Conservation (phyloP, 208 protist genomes). For the Angomonas deanei region DNA sequence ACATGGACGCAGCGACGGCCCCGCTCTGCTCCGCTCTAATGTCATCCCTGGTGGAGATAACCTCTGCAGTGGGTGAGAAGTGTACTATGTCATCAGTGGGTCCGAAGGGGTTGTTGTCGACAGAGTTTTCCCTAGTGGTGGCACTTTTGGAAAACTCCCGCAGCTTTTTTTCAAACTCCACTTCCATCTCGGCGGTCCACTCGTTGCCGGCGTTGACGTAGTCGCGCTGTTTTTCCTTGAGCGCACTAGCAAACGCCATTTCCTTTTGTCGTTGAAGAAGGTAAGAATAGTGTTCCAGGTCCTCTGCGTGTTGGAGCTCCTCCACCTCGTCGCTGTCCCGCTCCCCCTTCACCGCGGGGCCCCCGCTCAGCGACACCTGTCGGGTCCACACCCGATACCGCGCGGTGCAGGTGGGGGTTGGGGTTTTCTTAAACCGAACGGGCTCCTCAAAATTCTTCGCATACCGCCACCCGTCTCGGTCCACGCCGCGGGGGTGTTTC, state of each 20-base stretch:
- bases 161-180: conserved; percentile 38
- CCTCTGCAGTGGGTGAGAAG: background rate
- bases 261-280: conserved; percentile 33
- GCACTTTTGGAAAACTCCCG: conserved; percentile 12
- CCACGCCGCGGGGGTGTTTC: conserved; percentile 31
- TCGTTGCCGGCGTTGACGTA: conserved; percentile 12
- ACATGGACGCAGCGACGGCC: conserved; percentile 18
- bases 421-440: conserved; percentile 35
- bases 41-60: background rate
- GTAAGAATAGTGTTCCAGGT: conserved; percentile 18
- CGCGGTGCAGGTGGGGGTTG: conserved; percentile 32
- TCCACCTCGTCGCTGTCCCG: background rate
- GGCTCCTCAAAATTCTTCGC: conserved; percentile 19
- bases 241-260: conserved; percentile 35
- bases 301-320: background rate
- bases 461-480: conserved; percentile 51
- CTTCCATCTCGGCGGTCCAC: conserved; percentile 36
- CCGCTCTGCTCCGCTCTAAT: conserved; percentile 5
- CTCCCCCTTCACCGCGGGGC: background rate
- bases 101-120: conserved; percentile 37
- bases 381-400: conserved; percentile 45
- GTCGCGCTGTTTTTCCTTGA: conserved; percentile 22
- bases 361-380: conserved; percentile 14
- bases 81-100: background rate
- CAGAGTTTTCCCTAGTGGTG: conserved; percentile 16